These are phyloP conservation scores for Limnanthes douglasii DNA, from an alignment of 345 rosid species.

Conservation along the genomic window DNA sequence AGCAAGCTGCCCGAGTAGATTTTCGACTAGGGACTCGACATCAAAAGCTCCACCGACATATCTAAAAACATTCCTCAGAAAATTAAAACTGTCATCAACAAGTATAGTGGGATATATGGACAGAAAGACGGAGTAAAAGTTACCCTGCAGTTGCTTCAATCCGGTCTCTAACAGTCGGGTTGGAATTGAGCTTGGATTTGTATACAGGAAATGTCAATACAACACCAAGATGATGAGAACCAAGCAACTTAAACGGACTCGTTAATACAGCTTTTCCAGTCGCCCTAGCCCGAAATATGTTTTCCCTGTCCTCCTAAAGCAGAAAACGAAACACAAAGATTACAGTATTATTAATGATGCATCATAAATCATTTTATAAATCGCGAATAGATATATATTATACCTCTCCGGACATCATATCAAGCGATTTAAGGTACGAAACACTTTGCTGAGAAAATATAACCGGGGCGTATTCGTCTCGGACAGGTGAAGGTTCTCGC, in stretches of 20 bases:
- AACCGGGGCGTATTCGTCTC: constrained; percentile 97
- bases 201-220: constrained; percentile 98
- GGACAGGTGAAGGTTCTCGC: constrained; percentile 57
- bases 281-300: constrained; percentile 75
- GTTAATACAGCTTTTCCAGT: constrained; percentile 96
- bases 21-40: constrained; percentile 97
- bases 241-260: constrained; percentile 75
- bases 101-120: too few species aligned
- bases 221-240: constrained; percentile 94
- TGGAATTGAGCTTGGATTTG: constrained; percentile 57
- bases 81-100: constrained; percentile 1
- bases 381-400: too few species aligned
- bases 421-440: constrained; percentile 81
- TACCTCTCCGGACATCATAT: constrained; percentile 99
- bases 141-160: constrained; percentile 88
- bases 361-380: too few species aligned
- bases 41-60: constrained; percentile 99
- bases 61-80: constrained; percentile 19
- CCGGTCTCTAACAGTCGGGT: constrained; percentile 51
- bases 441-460: constrained; percentile 88
- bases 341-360: too few species aligned
- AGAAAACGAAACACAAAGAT: constrained; percentile 6
- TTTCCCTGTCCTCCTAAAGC: constrained; percentile 83
- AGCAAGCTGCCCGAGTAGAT: constrained; percentile 91
- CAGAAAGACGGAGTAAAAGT: constrained; percentile 1